Evolutionary conservation across 2,329 filamentous ascomycete genomes (phyloP).

Genomic region (Calonectria crousiana): DNA sequence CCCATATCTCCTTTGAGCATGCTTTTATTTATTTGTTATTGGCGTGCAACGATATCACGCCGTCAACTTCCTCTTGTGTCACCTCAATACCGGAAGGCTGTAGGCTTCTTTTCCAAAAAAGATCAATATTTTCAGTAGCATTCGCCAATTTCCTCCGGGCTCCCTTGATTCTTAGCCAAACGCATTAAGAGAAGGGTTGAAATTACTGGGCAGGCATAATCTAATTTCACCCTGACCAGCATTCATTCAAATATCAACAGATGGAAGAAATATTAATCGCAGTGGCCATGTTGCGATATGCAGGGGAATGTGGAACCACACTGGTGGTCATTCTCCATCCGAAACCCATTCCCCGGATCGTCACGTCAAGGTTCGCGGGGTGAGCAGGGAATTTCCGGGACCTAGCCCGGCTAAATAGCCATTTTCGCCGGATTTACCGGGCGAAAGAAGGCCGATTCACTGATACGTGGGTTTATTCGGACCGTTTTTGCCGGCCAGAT

Average conservation of each 20-base stretch:
- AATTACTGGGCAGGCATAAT: background rate
- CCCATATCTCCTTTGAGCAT: background rate
- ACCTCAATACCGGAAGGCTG: background rate
- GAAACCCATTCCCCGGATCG: background rate
- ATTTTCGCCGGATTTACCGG: background rate
- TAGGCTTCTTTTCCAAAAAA: background rate
- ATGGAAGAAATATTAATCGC: background rate
- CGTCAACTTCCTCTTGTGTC: too few species aligned
- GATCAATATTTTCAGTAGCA: background rate
- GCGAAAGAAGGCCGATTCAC: background rate
- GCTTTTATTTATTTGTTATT: too few species aligned
- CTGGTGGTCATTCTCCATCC: background rate
- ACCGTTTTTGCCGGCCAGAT: background rate
- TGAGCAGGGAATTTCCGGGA: conserved; percentile 1
- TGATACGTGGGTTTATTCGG: conserved; percentile 9
- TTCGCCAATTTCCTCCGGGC: background rate
- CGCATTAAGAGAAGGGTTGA: background rate
- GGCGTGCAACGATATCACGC: background rate
- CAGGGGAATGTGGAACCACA: background rate
- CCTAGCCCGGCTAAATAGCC: background rate
- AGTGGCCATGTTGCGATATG: background rate
- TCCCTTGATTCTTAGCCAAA: background rate
- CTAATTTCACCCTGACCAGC: background rate
- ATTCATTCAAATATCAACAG: background rate
- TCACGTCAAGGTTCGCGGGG: background rate